These are phyloP conservation scores for Saccharum hybrid DNA, from an alignment of 202 grass and related monocot genomes.

Conservation along the genomic window DNA sequence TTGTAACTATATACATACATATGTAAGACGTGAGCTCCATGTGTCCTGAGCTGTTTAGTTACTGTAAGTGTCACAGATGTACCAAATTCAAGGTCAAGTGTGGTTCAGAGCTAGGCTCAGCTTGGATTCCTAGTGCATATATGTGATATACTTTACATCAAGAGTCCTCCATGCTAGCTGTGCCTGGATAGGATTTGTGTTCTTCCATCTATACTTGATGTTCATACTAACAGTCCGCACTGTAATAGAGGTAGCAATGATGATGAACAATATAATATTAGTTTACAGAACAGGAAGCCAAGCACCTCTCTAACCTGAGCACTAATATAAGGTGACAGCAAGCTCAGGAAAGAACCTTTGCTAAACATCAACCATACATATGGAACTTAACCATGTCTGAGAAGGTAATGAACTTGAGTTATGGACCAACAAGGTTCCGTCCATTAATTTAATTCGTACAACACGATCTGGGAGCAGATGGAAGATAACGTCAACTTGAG, in stretches of 20 bases:
- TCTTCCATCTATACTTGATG: not conserved
- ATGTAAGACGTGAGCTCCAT: conserved; percentile 23
- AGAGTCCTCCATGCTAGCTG: not conserved
- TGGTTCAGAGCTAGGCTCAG: not conserved
- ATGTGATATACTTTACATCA: not conserved
- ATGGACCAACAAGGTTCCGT: not conserved
- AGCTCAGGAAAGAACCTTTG: no score
- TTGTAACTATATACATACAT: conserved; percentile 41
- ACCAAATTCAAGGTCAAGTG: not conserved
- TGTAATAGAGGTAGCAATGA: not conserved
- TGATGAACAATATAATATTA: not conserved
- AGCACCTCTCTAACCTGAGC: not conserved
- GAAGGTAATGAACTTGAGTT: not conserved
- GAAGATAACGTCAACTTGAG: no score
- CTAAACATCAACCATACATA: not conserved
- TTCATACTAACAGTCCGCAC: no score
- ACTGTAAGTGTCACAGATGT: not conserved
- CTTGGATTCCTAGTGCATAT: not conserved
- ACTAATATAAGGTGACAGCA: no score
- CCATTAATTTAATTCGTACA: not conserved
- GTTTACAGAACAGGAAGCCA: not conserved
- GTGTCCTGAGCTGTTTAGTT: conserved; percentile 32
- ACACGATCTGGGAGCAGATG: no score
- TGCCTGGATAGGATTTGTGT: not conserved
- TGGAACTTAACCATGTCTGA: not conserved